Evolutionary conservation across 345 rosid species (phyloP), one percentile per base, ranked within the genome.

Genomic region (Punica granatum): DNA sequence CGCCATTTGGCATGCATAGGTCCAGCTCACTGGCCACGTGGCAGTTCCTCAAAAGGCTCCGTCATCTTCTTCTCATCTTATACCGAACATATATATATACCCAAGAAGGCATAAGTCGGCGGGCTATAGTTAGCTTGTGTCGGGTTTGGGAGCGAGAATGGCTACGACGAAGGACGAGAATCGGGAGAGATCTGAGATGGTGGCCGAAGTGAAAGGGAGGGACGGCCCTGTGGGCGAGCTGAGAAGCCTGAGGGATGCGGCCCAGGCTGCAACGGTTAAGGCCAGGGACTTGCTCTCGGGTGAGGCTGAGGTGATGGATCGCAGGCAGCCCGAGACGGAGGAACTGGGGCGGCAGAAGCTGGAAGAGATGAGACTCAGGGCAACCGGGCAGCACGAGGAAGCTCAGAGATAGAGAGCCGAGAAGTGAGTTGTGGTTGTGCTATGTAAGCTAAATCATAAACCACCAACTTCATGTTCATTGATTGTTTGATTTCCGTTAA

Each of bases 371-470:
- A 15, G 41, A 25, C 35, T 1, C 7, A 54, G 61, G 44, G 64
- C 63, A 51, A 56, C 26, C 8, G 49, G 61, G 5, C 23, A 67
- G 48, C 46, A 56, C 31, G 70, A 51, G 44, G 61, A 66, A 28
- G 43, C 43, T 62, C 41, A 67, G 69, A 67, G n/a, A 46, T 54
- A 16, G 11, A n/a, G n/a, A n/a, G n/a, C n/a, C n/a, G n/a, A n/a
- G n/a, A n/a, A n/a, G n/a, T n/a, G n/a, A n/a, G n/a, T n/a, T n/a
- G n/a, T n/a, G n/a, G n/a, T n/a, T n/a, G n/a, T n/a, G n/a, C n/a
- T n/a, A n/a, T n/a, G n/a, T n/a, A n/a, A n/a, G n/a, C n/a, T n/a
- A n/a, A n/a, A n/a, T n/a, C n/a, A n/a, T n/a, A n/a, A n/a, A n/a
- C n/a, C n/a, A n/a, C n/a, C n/a, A n/a, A n/a, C n/a, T n/a, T n/a